Evolutionary conservation across 129 eudicot genomes (phyloP), one percentile per base, ranked within the genome.

Genomic region (Daucus carota): DNA sequence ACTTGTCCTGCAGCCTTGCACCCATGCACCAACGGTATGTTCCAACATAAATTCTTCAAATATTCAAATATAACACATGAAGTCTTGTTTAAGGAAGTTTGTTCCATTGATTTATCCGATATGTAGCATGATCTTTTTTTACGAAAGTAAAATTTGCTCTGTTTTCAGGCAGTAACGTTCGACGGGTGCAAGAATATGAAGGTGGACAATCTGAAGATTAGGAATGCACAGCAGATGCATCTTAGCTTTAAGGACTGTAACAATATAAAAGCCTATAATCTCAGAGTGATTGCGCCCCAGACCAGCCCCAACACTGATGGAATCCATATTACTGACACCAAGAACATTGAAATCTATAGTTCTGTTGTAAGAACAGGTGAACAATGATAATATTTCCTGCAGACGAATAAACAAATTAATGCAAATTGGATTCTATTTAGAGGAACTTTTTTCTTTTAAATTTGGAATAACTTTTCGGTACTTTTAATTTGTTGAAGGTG

Each of bases 251-350:
- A 80, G 46, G 79, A 88, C 40, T 81, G 96, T 41, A 34, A 18
- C 15, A 77, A 72, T 32, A 96, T 95, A 48, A 81, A 77, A 65
- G 96, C 87, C 76, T 88, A 88, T 15, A 73, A 81, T 82, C 81
- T 95, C 54, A 67, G 29, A 50, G 81, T 88, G 1, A 62, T 71
- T 26, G 90, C 99, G 26, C 97, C 96, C 9, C 86, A 47, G 33
- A 22, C 57, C 3, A 95, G 99, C 76, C 99, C 99, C 70, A 95
- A 95, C 81, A 95, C 99, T 12, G 99, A 95, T 73, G 99, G 99
- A 14, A 81, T 95, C 77, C 99, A 95, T 74, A 76, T 95, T 44
- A 74, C 96, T 1, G 82, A 74, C 10, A 83, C 96, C 43, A 74
- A 81, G 70, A 81, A 92, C 68, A 82, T 95, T 80, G 75, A 34